phyloP scores from a whole-genome alignment of 306 rosid species.

The Pyrus pyrifolia region DNA sequence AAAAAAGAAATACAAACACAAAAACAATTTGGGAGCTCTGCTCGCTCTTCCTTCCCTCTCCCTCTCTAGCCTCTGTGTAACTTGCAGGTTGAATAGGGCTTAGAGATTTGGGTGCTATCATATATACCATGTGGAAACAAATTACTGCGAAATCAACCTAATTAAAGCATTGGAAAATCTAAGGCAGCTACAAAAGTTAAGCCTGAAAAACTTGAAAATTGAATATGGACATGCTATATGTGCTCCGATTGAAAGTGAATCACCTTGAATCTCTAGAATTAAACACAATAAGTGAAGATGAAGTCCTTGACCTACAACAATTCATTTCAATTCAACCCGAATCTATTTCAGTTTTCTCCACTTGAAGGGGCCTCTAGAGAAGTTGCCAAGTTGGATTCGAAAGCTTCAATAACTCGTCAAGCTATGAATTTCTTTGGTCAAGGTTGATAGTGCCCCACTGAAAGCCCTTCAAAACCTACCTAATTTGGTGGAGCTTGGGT shows the following conservation, averaged over 20 bases:
- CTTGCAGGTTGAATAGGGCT: no score
- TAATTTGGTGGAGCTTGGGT: background rate
- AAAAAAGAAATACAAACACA: no score
- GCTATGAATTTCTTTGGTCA: background rate
- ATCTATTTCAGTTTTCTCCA: background rate
- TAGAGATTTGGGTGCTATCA: no score
- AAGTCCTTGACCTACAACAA: conserved; percentile 1
- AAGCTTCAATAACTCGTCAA: conserved; percentile 4
- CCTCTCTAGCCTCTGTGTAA: no score
- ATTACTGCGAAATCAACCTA: background rate
- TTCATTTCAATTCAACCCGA: background rate
- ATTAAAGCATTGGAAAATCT: background rate
- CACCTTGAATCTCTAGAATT: background rate
- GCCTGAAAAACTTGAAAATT: background rate
- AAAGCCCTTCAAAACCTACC: background rate
- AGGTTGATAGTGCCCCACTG: background rate
- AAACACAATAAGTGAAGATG: conserved; percentile 1
- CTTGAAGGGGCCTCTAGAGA: conserved; percentile 3
- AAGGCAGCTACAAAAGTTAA: background rate
- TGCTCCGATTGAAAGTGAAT: background rate
- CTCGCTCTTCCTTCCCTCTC: no score
- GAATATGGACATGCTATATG: background rate
- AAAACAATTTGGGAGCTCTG: no score
- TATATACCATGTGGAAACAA: background rate
- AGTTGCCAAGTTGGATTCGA: conserved; percentile 18